These are phyloP conservation scores for Chlamydomonas applanata DNA, from an alignment of 139 green algal genomes.

Conservation along the genomic window DNA sequence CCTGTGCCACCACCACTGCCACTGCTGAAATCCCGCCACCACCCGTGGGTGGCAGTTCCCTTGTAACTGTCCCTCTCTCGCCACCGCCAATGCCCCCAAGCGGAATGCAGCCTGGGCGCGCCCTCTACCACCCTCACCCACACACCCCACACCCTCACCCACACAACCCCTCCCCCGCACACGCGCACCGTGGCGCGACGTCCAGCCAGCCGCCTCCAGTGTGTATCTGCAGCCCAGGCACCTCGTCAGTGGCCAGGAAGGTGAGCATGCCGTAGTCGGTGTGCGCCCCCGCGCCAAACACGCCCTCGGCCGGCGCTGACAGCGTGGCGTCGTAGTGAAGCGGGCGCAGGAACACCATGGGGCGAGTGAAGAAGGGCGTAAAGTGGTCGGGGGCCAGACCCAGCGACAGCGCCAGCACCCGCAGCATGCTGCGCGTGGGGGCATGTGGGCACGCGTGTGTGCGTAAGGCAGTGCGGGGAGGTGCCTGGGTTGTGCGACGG, in stretches of 20 bases:
- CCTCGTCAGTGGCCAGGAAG: constrained; percentile 77
- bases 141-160: too few relatives aligned
- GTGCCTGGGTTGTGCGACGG: too few relatives aligned
- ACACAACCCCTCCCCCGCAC: too few relatives aligned
- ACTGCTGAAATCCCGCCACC: too few relatives aligned
- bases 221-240: constrained; percentile 78
- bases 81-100: neutral
- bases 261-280: constrained; percentile 95
- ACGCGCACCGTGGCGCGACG: constrained; percentile 55
- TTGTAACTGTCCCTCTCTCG: too few relatives aligned
- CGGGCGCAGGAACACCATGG: constrained; percentile 79
- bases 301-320: constrained; percentile 32
- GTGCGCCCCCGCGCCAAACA: constrained; percentile 73
- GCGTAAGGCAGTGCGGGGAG: too few relatives aligned
- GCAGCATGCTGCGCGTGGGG: constrained; percentile 59
- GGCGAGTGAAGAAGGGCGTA: constrained; percentile 60
- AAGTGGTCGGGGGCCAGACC: constrained; percentile 70
- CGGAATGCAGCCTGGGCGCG: neutral
- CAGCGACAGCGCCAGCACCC: constrained; percentile 76
- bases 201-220: constrained; percentile 59
- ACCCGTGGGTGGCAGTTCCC: too few relatives aligned
- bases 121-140: too few relatives aligned
- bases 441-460: too few relatives aligned
- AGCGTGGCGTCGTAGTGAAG: constrained; percentile 78
- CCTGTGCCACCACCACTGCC: neutral